Conservation (phyloP, 495 filamentous ascomycete genomes). For the Gamarada debralockiae region DNA sequence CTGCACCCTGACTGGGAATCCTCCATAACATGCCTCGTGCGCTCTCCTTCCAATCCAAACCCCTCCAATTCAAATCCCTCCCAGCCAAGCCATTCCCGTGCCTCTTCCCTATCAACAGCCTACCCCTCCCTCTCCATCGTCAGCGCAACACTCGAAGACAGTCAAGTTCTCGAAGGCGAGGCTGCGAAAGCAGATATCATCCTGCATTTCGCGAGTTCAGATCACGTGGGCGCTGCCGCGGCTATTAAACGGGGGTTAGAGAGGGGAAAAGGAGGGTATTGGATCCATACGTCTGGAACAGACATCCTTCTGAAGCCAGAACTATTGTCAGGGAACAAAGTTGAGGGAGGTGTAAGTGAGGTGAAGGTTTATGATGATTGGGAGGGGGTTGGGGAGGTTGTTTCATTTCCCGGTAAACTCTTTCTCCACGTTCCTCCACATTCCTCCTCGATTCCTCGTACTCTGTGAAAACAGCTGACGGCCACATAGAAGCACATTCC, state of each 20-base stretch:
- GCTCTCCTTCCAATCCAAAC: constrained; percentile 61
- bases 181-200: constrained; percentile 63
- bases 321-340: constrained; percentile 33
- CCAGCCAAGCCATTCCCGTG: no score
- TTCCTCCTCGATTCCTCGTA: no score
- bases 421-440: no score
- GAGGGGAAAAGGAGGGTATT: constrained; percentile 40
- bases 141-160: constrained; percentile 53
- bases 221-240: constrained; percentile 34
- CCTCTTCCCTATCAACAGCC: constrained; percentile 41
- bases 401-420: constrained; percentile 27
- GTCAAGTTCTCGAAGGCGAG: constrained; percentile 52
- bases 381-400: constrained; percentile 15
- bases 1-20: constrained; percentile 67
- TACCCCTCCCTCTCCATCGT: constrained; percentile 55
- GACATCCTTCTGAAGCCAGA: constrained; percentile 38
- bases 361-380: constrained; percentile 19
- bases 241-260: constrained; percentile 40
- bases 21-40: constrained; percentile 52
- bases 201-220: constrained; percentile 48
- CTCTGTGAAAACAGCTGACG: no score
- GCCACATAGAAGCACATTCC: constrained; percentile 28
- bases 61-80: constrained; percentile 16
- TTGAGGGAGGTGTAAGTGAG: constrained; percentile 33
- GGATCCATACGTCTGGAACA: constrained; percentile 43